Conservation (phyloP, 164 flowering plant genomes). For the Vitis cinerea region DNA sequence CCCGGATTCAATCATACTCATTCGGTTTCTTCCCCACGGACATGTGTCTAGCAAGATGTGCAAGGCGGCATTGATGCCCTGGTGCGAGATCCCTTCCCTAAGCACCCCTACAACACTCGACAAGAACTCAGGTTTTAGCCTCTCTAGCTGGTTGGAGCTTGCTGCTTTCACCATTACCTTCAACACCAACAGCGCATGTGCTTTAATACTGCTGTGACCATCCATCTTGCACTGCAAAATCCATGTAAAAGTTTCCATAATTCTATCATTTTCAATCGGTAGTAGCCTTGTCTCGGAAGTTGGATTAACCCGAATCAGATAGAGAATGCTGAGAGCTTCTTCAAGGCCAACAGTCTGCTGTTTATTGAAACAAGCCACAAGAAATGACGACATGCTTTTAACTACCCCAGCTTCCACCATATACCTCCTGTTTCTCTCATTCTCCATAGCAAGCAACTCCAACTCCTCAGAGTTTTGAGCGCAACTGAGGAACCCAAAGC, state of each 20-base stretch:
- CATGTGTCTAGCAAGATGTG: conserved; percentile 24
- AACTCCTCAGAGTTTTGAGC: conserved; percentile 22
- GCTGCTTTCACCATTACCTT: conserved; percentile 15
- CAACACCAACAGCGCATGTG: conserved; percentile 14
- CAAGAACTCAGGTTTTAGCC: conserved; percentile 24
- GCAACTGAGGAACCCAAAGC: conserved; percentile 22
- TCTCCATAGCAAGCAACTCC: conserved; percentile 31
- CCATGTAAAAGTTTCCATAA: conserved; percentile 48
- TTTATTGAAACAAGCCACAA: conserved; percentile 19
- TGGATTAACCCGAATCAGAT: conserved; percentile 11
- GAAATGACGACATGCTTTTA: conserved; percentile 25
- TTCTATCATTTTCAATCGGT: conserved; percentile 7
- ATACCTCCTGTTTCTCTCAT: conserved; percentile 32
- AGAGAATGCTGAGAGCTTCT: conserved; percentile 45
- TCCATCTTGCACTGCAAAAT: conserved; percentile 12
- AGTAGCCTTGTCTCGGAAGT: conserved; percentile 12
- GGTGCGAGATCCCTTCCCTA: conserved; percentile 10
- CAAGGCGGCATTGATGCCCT: conserved; percentile 25
- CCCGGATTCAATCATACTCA: conserved; percentile 20
- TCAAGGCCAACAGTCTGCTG: conserved; percentile 20
- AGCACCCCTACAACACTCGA: conserved; percentile 12
- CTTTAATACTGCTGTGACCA: conserved; percentile 2
- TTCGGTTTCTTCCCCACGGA: conserved; percentile 28
- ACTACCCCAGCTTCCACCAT: conserved; percentile 50
- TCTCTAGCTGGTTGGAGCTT: conserved; percentile 3